A percentile compares a stretch with the other conserved stretches of the same genome.
Conservation (phyloP, 805 yeast genomes). For the Alloascoidea hylecoeti region DNA sequence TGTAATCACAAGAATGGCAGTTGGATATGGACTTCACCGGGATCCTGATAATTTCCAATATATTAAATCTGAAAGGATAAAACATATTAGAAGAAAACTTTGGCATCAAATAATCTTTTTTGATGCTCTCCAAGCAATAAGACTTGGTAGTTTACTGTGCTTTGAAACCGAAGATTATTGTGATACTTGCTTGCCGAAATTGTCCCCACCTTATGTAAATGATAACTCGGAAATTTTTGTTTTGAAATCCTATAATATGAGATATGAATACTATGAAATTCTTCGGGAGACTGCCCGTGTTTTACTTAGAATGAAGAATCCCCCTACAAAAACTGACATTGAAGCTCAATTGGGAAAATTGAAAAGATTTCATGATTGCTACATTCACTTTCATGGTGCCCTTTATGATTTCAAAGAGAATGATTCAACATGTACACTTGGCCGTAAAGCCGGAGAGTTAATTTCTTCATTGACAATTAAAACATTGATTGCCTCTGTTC, state of each 20-base stretch:
- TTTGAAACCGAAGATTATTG: background rate
- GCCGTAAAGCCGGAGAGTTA: no score
- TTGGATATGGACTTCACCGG: background rate
- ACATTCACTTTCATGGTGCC: no score
- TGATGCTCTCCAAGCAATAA: background rate
- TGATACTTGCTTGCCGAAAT: background rate
- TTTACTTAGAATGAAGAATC: background rate
- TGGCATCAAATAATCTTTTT: constrained; percentile 2
- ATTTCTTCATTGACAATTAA: no score
- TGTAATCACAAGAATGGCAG: constrained; percentile 1
- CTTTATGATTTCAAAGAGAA: no score
- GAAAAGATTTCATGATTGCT: background rate
- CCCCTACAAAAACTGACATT: background rate
- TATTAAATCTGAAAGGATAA: background rate
- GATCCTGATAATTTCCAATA: constrained; percentile 3
- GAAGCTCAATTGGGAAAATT: background rate
- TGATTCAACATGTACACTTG: no score
- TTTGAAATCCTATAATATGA: background rate
- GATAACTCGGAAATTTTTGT: background rate
- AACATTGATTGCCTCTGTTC: background rate
- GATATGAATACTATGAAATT: background rate
- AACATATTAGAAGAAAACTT: background rate
- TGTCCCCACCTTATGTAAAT: background rate
- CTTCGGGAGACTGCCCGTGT: background rate
- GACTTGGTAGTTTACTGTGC: constrained; percentile 1